These are phyloP conservation scores for Penicillium sp. DNA, from an alignment of 2,329 filamentous ascomycete species.

Conservation along the genomic window DNA sequence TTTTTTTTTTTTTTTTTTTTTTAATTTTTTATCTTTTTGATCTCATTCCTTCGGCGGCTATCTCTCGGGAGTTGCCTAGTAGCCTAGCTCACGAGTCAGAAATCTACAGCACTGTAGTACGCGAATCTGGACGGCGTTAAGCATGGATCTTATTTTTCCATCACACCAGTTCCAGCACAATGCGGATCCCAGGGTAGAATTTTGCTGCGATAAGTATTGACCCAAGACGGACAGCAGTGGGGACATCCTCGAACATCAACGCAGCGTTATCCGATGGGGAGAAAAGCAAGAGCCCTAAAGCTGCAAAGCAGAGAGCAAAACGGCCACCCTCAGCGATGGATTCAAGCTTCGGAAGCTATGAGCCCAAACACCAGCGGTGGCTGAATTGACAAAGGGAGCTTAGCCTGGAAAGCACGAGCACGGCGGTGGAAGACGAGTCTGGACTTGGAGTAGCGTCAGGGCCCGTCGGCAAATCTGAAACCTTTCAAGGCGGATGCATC, in stretches of 20 bases:
- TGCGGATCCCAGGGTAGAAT: neutral
- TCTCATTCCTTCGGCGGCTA: no score
- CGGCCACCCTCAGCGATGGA: neutral
- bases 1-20: no score
- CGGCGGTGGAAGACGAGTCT: neutral
- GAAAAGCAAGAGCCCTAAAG: neutral
- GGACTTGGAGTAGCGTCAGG: neutral
- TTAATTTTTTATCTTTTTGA: no score
- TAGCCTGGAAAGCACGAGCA: neutral
- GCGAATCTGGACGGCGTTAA: no score
- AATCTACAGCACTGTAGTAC: no score
- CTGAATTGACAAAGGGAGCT: neutral
- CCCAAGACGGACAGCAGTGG: neutral
- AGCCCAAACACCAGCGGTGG: neutral
- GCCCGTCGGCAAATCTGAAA: constrained; percentile 30
- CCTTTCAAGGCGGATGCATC: constrained; percentile 17
- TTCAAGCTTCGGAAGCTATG: constrained; percentile 9
- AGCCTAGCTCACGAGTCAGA: no score
- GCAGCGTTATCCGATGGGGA: neutral
- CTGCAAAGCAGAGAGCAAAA: neutral
- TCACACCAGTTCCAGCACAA: neutral
- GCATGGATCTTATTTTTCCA: no score
- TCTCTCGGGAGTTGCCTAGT: no score
- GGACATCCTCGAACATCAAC: neutral
- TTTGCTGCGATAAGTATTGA: neutral